Conservation (phyloP, 2,329 filamentous ascomycete genomes). For the Colletotrichum sansevieriae region DNA sequence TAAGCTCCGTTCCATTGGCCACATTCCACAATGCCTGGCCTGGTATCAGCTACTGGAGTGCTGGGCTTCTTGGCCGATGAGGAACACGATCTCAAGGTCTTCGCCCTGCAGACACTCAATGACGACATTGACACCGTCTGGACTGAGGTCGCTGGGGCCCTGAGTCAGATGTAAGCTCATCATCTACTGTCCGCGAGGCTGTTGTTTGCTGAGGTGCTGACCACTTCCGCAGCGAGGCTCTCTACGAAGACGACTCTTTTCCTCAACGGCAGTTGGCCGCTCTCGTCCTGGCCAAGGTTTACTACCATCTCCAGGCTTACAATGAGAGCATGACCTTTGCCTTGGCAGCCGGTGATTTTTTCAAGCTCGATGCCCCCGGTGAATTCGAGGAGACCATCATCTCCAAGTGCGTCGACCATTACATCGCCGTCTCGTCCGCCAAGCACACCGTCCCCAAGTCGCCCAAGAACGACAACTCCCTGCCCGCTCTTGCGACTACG, state of each 20-base stretch:
- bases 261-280: conserved; percentile 94
- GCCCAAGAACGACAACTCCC: conserved; percentile 58
- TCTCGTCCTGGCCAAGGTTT: conserved; percentile 95
- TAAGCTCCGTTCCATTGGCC: conserved; percentile 38
- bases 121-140: conserved; percentile 97
- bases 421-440: conserved; percentile 80
- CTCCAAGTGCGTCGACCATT: conserved; percentile 97
- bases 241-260: conserved; percentile 97
- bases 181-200: neutral
- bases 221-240: conserved; percentile 78
- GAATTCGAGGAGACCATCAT: conserved; percentile 99
- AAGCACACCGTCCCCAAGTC: conserved; percentile 61
- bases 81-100: conserved; percentile 93
- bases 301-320: conserved; percentile 98
- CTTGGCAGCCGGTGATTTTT: conserved; percentile 92
- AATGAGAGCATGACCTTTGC: conserved; percentile 99
- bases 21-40: conserved; percentile 79
- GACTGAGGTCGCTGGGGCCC: conserved; percentile 93
- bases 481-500: conserved; percentile 83
- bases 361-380: conserved; percentile 89
- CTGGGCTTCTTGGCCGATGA: conserved; percentile 96
- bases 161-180: conserved; percentile 85
- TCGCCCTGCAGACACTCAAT: conserved; percentile 94
- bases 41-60: conserved; percentile 94
- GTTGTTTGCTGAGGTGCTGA: conserved; percentile 34